Evolutionary conservation across 805 yeast species (phyloP).

Genomic region (Tetrapisispora pingtungensis): DNA sequence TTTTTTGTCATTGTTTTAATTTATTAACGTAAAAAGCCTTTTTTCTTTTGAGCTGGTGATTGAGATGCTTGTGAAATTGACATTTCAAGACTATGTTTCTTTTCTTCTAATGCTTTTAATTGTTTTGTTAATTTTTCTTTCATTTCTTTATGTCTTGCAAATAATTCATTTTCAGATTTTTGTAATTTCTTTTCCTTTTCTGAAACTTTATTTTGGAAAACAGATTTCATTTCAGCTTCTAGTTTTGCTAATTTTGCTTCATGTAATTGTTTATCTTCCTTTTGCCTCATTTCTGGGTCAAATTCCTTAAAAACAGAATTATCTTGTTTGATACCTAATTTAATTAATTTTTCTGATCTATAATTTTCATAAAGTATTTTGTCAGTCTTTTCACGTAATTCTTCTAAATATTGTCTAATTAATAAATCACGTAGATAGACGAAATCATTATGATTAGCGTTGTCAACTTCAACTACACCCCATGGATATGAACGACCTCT

Average conservation of each 20-base stretch:
- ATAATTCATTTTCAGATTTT: slow-evolving; percentile 92
- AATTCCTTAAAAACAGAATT: slow-evolving; percentile 86
- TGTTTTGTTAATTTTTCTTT: slow-evolving; percentile 87
- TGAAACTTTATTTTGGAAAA: slow-evolving; percentile 90
- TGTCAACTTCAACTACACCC: slow-evolving; percentile 94
- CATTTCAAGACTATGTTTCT: slow-evolving; percentile 66
- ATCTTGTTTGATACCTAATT: slow-evolving; percentile 88
- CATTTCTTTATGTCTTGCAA: slow-evolving; percentile 93
- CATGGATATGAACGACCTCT: slow-evolving; percentile 94
- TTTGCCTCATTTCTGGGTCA: slow-evolving; percentile 85
- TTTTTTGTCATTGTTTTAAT: neutral
- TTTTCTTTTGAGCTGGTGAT: slow-evolving; percentile 50
- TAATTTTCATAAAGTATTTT: slow-evolving; percentile 75
- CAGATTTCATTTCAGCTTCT: slow-evolving; percentile 94
- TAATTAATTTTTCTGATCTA: slow-evolving; percentile 69
- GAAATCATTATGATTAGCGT: slow-evolving; percentile 88
- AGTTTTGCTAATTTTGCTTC: slow-evolving; percentile 88
- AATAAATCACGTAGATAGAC: slow-evolving; percentile 78
- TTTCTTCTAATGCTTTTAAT: slow-evolving; percentile 82
- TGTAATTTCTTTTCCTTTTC: slow-evolving; percentile 96
- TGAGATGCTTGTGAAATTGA: slow-evolving; percentile 33
- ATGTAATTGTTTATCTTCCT: slow-evolving; percentile 86
- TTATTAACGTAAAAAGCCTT: slow-evolving; percentile 64
- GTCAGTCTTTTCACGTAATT: slow-evolving; percentile 77
- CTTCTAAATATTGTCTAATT: slow-evolving; percentile 86